Percentiles rank a stretch among this genome's conserved stretches.
Conservation (phyloP, 257 asterid genomes). For the Pogostemon cablin region DNA sequence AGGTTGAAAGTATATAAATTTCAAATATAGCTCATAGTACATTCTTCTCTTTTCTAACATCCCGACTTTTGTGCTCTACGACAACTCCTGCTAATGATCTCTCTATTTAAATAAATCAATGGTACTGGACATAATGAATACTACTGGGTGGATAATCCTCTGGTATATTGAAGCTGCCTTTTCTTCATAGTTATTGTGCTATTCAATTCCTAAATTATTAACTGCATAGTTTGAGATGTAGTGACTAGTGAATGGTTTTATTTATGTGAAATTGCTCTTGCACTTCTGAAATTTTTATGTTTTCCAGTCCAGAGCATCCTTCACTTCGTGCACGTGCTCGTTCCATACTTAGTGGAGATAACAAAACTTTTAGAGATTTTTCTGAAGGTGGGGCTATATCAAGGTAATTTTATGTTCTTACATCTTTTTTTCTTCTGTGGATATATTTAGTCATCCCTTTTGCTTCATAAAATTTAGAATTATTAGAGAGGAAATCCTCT, state of each 20-base stretch:
- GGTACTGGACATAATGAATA: conserved; percentile 1
- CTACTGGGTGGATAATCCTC: background rate
- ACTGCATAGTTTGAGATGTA: conserved; percentile 10
- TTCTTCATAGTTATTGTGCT: conserved; percentile 14
- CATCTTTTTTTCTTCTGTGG: background rate
- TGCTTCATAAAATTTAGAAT: conserved; percentile 2
- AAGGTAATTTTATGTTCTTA: conserved; percentile 48
- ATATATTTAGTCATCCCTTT: conserved; percentile 2
- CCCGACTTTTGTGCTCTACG: background rate
- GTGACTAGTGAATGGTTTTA: conserved; percentile 8
- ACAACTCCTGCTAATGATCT: conserved; percentile 4
- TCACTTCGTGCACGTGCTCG: conserved; percentile 70
- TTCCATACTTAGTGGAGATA: conserved; percentile 88
- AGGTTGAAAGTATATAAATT: too few relatives aligned
- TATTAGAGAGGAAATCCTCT: conserved; percentile 15
- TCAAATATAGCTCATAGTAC: background rate
- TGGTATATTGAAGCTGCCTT: conserved; percentile 10
- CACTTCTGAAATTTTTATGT: conserved; percentile 30
- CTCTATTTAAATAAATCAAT: background rate
- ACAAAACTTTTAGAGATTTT: conserved; percentile 57
- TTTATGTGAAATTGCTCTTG: conserved; percentile 18
- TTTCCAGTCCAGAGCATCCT: conserved; percentile 89
- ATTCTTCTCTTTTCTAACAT: background rate
- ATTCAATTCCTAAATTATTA: conserved; percentile 4
- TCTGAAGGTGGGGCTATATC: conserved; percentile 60